These are phyloP conservation scores for Linderniella brevidens DNA, from an alignment of 257 asterid species.

Conservation along the genomic window DNA sequence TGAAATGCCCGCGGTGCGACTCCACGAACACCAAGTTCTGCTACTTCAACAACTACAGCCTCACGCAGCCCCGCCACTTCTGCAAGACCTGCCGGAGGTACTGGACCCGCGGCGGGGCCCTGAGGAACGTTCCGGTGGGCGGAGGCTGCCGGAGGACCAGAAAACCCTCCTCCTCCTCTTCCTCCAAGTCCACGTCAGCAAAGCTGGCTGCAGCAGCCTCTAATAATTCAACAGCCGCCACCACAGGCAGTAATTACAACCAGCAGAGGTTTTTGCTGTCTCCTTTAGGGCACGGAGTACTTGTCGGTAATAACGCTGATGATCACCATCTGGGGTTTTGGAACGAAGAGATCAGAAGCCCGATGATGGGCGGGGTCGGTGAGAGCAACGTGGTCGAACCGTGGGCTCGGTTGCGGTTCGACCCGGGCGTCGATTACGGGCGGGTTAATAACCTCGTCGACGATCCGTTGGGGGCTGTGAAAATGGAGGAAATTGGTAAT, in stretches of 20 bases:
- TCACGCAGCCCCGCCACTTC: conserved; percentile 1
- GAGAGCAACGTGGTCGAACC: too few relatives aligned
- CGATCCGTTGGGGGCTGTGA: background rate
- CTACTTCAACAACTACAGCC: conserved; percentile 2
- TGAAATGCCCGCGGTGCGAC: conserved; percentile 2
- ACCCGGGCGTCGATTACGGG: background rate
- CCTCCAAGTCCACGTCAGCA: background rate
- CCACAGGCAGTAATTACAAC: too few relatives aligned
- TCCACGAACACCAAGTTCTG: conserved; percentile 3
- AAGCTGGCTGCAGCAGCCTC: too few relatives aligned
- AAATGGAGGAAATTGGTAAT: background rate
- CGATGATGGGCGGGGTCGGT: too few relatives aligned
- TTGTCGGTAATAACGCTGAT: too few relatives aligned
- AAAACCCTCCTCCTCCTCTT: background rate
- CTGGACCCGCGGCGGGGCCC: background rate
- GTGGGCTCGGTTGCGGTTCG: background rate
- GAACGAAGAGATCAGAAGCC: too few relatives aligned
- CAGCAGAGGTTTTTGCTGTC: background rate
- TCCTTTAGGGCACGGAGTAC: too few relatives aligned
- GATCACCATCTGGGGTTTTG: too few relatives aligned
- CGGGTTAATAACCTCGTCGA: too few relatives aligned
- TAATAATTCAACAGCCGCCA: too few relatives aligned
- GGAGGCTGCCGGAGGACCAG: background rate
- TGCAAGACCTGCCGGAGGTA: conserved; percentile 1
- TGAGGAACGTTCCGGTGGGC: conserved; percentile 3